Evolutionary conservation across 2,329 filamentous ascomycete genomes (phyloP).

Genomic region (Neofusicoccum sp.): DNA sequence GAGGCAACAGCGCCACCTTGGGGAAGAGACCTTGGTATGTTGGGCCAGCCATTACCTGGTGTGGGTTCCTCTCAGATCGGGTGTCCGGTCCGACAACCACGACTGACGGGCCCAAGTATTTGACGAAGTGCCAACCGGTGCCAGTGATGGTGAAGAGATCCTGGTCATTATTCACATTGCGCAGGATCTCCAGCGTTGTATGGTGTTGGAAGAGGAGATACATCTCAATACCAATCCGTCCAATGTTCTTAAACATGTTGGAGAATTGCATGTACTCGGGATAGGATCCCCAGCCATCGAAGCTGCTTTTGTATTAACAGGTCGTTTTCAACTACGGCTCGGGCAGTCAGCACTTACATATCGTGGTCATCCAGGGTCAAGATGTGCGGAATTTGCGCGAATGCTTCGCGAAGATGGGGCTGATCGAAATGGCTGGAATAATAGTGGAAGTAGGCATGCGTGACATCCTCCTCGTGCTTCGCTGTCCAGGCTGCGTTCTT

Average conservation of each 20-base stretch:
- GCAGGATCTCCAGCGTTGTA: constrained; percentile 89
- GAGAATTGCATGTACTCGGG: constrained; percentile 98
- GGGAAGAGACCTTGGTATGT: constrained; percentile 98
- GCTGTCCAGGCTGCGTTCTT: constrained; percentile 92
- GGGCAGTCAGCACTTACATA: constrained; percentile 52
- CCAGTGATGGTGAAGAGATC: constrained; percentile 97
- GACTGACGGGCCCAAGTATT: constrained; percentile 89
- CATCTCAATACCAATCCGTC: constrained; percentile 93
- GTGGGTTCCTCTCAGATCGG: constrained; percentile 85
- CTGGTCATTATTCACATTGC: constrained; percentile 82
- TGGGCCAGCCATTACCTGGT: constrained; percentile 90
- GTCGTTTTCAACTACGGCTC: constrained; percentile 22
- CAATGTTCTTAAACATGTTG: constrained; percentile 97
- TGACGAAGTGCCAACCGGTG: constrained; percentile 98
- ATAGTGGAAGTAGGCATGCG: constrained; percentile 97
- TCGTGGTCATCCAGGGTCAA: constrained; percentile 95
- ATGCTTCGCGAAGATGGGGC: constrained; percentile 89
- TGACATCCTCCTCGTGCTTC: constrained; percentile 91
- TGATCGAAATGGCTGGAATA: constrained; percentile 99
- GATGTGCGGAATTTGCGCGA: constrained; percentile 94
- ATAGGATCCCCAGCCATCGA: constrained; percentile 96
- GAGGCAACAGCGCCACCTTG: constrained; percentile 86
- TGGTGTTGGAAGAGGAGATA: constrained; percentile 98
- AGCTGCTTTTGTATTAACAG: constrained; percentile 47
- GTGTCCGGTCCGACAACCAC: constrained; percentile 90